Percentiles rank a stretch among this genome's conserved stretches.
These are phyloP conservation scores for Mariannaea sp. DNA, from an alignment of 2,329 filamentous ascomycete genomes.

Conservation along the genomic window DNA sequence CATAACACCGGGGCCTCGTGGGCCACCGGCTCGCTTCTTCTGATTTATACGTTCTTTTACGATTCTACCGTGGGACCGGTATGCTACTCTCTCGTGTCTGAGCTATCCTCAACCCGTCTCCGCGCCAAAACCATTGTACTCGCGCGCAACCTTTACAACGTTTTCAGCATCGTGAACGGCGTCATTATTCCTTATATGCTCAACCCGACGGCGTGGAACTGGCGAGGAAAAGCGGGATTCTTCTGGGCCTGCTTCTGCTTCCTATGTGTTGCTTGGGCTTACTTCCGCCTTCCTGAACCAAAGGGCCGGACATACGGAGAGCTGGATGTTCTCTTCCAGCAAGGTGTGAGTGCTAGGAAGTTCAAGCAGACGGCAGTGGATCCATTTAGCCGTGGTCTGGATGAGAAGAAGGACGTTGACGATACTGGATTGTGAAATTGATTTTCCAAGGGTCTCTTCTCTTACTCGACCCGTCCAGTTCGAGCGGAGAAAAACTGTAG, in stretches of 20 bases:
- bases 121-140: conserved; percentile 53
- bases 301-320: conserved; percentile 58
- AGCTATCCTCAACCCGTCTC: conserved; percentile 51
- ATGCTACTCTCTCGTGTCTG: conserved; percentile 80
- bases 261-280: conserved; percentile 56
- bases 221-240: conserved; percentile 53
- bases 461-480: too few species aligned
- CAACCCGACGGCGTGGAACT: conserved; percentile 51
- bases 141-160: conserved; percentile 54
- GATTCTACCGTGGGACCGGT: conserved; percentile 54
- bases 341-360: conserved; percentile 47
- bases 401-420: too few species aligned
- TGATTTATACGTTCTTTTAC: conserved; percentile 51
- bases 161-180: conserved; percentile 53
- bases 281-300: conserved; percentile 58
- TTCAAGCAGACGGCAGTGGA: conserved; percentile 39
- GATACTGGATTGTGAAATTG: too few species aligned
- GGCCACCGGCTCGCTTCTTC: conserved; percentile 52
- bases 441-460: too few species aligned
- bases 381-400: not conserved
- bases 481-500: too few species aligned
- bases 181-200: conserved; percentile 51
- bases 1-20: conserved; percentile 45
- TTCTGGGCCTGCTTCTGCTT: conserved; percentile 48
- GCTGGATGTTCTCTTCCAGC: conserved; percentile 60